Conservation (phyloP, 306 rosid genomes). For the Acacia confusa region DNA sequence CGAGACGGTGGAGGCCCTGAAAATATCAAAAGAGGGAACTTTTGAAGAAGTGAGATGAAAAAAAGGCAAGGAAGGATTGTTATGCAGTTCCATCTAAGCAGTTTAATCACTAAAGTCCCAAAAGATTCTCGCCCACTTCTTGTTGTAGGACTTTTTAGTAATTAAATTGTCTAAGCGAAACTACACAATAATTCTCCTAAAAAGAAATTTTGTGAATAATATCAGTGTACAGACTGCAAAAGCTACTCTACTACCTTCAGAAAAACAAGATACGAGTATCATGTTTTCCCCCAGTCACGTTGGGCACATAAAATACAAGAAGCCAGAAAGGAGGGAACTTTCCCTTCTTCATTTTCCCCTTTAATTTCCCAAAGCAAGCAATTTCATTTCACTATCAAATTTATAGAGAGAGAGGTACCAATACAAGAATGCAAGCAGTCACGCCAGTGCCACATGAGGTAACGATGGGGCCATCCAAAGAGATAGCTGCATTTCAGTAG, state of each 20-base stretch:
- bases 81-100: too few relatives aligned
- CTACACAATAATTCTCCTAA: too few relatives aligned
- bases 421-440: slow-evolving; percentile 86
- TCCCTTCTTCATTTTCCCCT: not conserved
- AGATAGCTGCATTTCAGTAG: slow-evolving; percentile 59
- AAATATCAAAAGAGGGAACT: not conserved
- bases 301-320: not conserved
- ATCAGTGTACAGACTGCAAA: too few relatives aligned
- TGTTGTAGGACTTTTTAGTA: too few relatives aligned
- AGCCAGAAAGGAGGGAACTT: slow-evolving; percentile 8
- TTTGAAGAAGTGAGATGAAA: not conserved
- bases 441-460: slow-evolving; percentile 94
- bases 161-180: too few relatives aligned
- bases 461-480: slow-evolving; percentile 65
- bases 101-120: too few relatives aligned
- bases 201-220: not conserved
- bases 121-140: too few relatives aligned
- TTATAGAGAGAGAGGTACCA: slow-evolving; percentile 52
- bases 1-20: slow-evolving; percentile 93
- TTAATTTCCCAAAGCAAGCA: not conserved
- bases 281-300: not conserved
- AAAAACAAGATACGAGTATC: too few relatives aligned
- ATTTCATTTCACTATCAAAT: not conserved
- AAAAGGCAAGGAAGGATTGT: not conserved
- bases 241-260: too few relatives aligned